Base-by-base conservation (phyloP, 176 grass and related monocot species). In the Aegilops sharonensis region DNA sequence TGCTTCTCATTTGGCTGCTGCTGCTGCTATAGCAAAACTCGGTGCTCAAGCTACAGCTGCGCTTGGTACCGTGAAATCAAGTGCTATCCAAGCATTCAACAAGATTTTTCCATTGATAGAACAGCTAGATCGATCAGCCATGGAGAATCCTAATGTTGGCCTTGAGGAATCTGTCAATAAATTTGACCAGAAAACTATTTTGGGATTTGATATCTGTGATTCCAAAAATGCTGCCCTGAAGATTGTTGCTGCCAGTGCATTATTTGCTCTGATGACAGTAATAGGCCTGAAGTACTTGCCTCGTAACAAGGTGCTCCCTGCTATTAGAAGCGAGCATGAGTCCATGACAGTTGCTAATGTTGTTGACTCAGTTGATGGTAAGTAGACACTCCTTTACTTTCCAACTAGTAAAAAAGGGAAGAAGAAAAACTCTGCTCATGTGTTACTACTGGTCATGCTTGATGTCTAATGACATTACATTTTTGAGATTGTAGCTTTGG, bases 11-110 rank as follows among this genome's bases (percentile, higher is more conserved):
- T 88, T 99, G 88, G 91, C 94, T 77, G 86, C 91, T 36, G 93
- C 97, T 87, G 94, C 94, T 77, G 90, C 97, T 36, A 94, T 99
- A 79, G 94, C 92, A 82, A 93, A 91, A 89, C 85, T 95, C 76
- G 80, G 90, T 63, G 92, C 94, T 83, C 91, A 91, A 91, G 89
- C 95, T 87, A 93, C 95, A 68, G 91, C 89, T 89, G 91, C 91
- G 17, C 77, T 95, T 82, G 93, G 83, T 86, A 91, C 77, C 1
- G 91, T 95, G 24, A 99, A 92, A 78, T 96, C 94, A 80, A 94
- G 87, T 88, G 94, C 94, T 68, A 77, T 99, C 88, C 89, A 92
- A 81, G 97, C 97, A 43, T 92, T 99, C 65, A 89, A 43, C 27
- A 96, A 94, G 89, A 89, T 99, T 81, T 96, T 99, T 81, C 97